These are phyloP conservation scores for Saturnispora gosingensis DNA, from an alignment of 805 yeast species.

Conservation along the genomic window DNA sequence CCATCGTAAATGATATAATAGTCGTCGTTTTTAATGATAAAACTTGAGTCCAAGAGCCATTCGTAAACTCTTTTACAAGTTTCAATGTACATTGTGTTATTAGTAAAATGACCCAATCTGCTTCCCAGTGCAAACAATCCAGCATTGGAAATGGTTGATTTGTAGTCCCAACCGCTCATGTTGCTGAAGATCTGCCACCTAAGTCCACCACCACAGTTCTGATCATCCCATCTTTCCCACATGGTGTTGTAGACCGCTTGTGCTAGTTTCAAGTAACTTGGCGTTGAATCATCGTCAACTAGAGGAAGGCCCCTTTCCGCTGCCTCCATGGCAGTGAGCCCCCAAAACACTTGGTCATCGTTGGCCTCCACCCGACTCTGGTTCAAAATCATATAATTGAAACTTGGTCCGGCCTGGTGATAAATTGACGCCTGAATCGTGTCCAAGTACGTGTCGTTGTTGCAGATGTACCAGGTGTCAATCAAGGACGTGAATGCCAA, in stretches of 20 bases:
- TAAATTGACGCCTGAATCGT: conserved; percentile 49
- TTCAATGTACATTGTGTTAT: conserved; percentile 59
- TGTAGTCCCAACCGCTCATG: conserved; percentile 91
- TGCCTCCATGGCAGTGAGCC: conserved; percentile 73
- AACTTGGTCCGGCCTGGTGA: conserved; percentile 57
- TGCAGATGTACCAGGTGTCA: conserved; percentile 63
- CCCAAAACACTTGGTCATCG: conserved; percentile 92
- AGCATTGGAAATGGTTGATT: conserved; percentile 82
- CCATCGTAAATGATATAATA: conserved; percentile 58
- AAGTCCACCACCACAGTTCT: conserved; percentile 75
- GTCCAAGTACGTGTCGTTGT: conserved; percentile 52
- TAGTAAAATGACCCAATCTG: conserved; percentile 74
- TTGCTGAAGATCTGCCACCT: conserved; percentile 94
- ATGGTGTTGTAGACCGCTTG: conserved; percentile 89
- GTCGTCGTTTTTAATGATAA: conserved; percentile 34
- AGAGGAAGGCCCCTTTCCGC: conserved; percentile 73
- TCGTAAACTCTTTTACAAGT: conserved; percentile 71
- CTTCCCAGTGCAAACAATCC: conserved; percentile 82
- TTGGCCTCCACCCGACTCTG: conserved; percentile 80
- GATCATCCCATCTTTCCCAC: conserved; percentile 88
- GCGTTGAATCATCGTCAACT: conserved; percentile 43
- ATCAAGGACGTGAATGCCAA: conserved; percentile 60
- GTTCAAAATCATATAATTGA: conserved; percentile 69
- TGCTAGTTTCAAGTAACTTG: conserved; percentile 74
- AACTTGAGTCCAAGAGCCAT: conserved; percentile 56